phyloP scores from a whole-genome alignment of 2,329 filamentous ascomycete species.

The Colletotrichum orbiculare region DNA sequence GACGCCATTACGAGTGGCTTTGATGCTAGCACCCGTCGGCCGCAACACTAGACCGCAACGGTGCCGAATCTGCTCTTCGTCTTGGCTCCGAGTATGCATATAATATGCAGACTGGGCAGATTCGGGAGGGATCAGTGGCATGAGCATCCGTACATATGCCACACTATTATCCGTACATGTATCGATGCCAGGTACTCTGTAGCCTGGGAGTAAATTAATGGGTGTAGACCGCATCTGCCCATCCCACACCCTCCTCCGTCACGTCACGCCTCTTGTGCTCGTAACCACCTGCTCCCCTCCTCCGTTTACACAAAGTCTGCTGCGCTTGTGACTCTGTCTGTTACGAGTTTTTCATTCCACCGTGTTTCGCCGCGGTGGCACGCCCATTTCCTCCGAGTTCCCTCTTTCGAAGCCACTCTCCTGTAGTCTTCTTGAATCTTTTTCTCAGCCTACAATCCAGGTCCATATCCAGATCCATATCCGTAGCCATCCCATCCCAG shows the following conservation, averaged over 20 bases:
- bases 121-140: background rate
- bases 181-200: no score
- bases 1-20: slow-evolving; percentile 33
- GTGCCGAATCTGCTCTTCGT: slow-evolving; percentile 9
- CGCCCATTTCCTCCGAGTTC: background rate
- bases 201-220: no score
- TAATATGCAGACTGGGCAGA: slow-evolving; percentile 1
- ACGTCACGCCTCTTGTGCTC: background rate
- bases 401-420: slow-evolving; percentile 3
- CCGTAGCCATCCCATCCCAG: background rate
- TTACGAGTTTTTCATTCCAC: slow-evolving; percentile 27
- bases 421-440: background rate
- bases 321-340: slow-evolving; percentile 6
- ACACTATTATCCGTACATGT: no score
- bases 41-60: slow-evolving; percentile 11
- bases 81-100: background rate
- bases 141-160: background rate
- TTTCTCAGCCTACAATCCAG: background rate
- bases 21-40: slow-evolving; percentile 28
- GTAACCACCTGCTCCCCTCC: background rate
- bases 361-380: slow-evolving; percentile 33
- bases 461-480: background rate
- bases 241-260: background rate
- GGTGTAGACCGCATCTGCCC: slow-evolving; percentile 10
- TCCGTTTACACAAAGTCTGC: background rate